Conservation (phyloP, 306 rosid genomes). For the Cucurbita argyrosperma region DNA sequence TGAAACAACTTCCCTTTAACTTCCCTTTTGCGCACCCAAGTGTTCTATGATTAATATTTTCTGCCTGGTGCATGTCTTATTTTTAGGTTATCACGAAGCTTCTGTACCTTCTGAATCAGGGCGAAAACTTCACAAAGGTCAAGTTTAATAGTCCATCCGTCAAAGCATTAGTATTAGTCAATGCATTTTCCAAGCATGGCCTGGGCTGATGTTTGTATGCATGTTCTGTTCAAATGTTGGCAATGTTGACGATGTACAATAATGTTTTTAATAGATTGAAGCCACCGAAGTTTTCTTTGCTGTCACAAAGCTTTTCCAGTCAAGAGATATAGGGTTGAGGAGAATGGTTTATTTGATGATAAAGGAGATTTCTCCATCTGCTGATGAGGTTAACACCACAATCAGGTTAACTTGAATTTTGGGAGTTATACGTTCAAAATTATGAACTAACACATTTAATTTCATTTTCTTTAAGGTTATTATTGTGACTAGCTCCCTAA, state of each 20-base stretch:
- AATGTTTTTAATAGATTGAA: conserved; percentile 40
- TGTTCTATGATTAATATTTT: neutral
- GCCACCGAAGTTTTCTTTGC: conserved; percentile 98
- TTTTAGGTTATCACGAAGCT: conserved; percentile 91
- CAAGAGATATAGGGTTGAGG: conserved; percentile 88
- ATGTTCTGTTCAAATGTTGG: neutral
- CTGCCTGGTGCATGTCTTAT: conserved; percentile 3
- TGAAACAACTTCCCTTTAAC: neutral
- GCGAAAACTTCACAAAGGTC: conserved; percentile 92
- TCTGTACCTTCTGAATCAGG: conserved; percentile 81
- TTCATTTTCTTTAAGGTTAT: conserved; percentile 40
- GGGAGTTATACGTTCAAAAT: conserved; percentile 6
- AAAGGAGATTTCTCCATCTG: conserved; percentile 91
- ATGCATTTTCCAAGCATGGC: too few relatives aligned
- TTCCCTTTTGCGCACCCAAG: neutral
- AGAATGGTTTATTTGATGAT: conserved; percentile 96
- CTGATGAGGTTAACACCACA: conserved; percentile 63
- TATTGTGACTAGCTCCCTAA: conserved; percentile 93
- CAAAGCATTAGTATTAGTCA: neutral
- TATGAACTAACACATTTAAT: conserved; percentile 20
- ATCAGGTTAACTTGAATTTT: conserved; percentile 6
- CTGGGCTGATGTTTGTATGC: too few relatives aligned
- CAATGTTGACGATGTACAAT: neutral
- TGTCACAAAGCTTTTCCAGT: conserved; percentile 91
- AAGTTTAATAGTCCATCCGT: neutral